These are phyloP conservation scores for Saitozyma sp. DNA, from an alignment of 768 basidiomycete species.

Conservation along the genomic window DNA sequence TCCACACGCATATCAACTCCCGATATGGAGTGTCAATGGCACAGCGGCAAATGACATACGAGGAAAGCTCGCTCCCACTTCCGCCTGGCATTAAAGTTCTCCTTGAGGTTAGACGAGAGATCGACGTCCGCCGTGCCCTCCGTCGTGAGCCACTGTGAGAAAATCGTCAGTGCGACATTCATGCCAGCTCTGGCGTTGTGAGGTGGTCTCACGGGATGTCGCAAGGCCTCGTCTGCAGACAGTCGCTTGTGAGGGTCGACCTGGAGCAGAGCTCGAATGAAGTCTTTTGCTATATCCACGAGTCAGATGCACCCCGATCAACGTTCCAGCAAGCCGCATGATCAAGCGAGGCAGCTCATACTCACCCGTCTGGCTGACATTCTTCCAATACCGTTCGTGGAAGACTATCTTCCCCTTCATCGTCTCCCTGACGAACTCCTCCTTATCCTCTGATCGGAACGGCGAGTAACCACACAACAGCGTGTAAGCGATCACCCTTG, in stretches of 20 bases:
- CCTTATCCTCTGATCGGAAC: slow-evolving; percentile 79
- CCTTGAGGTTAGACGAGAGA: slow-evolving; percentile 68
- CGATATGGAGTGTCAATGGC: background rate
- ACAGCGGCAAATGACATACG: slow-evolving; percentile 16
- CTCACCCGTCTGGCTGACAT: slow-evolving; percentile 73
- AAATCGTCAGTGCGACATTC: background rate
- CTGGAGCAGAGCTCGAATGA: slow-evolving; percentile 71
- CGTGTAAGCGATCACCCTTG: slow-evolving; percentile 89
- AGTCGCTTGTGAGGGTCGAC: slow-evolving; percentile 70
- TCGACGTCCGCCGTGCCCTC: slow-evolving; percentile 72
- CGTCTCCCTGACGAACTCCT: slow-evolving; percentile 78
- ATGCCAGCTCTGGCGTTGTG: background rate
- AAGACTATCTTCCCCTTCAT: slow-evolving; percentile 81
- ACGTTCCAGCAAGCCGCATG: background rate
- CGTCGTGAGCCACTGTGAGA: slow-evolving; percentile 68
- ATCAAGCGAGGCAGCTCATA: slow-evolving; percentile 5
- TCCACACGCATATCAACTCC: background rate
- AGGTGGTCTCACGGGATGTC: slow-evolving; percentile 61
- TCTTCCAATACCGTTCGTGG: slow-evolving; percentile 92
- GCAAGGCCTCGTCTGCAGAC: slow-evolving; percentile 70
- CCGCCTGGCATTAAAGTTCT: slow-evolving; percentile 62
- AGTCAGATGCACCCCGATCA: background rate
- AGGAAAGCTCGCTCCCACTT: slow-evolving; percentile 33
- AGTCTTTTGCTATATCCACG: slow-evolving; percentile 68
- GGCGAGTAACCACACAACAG: slow-evolving; percentile 93